Base-by-base conservation (phyloP, 2,329 filamentous ascomycete species). In the Cladosporium sp. region DNA sequence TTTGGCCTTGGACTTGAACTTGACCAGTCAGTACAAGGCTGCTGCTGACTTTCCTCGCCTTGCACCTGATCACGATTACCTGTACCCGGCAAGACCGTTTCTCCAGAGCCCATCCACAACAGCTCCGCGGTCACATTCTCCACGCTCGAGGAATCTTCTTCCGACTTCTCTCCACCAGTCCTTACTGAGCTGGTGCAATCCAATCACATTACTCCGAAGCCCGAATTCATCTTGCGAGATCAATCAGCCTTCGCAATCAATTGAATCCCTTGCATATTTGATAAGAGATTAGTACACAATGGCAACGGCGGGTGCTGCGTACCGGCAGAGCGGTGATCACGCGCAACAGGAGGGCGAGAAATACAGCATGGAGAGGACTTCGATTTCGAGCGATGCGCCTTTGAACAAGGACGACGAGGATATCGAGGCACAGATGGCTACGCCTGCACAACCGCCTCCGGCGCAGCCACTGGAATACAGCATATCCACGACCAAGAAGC, bases 401-500 rank as follows among this genome's bases (percentile, higher is more conserved):
- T 18, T 64, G 60, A 41, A 64, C 49, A 54, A 64, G 21, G 60
- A 64, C 34, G 49, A 57, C 15, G 60, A 64, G 15, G 60, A 64
- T 47, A 32, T 64, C 24, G 60, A 64, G 36, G 60, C 60, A 57
- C 60, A 64, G 15, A 55, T 52, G 49, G 60, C 26, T 8, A 30
- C 49, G 47, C 60, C 49, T 32, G 60, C 60, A 21, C 60, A 64
- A 44, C 60, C 28, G 24, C 51, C 51, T 64, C 34, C 60, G 14
- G 60, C 49, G 32, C 58, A 64, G 28, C 71, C 71, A 41, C 55
- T 69, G 32, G 71, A 73, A 44, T 71, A 73, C 65, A 71, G 61
- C 32, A 67, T 68, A 21, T 72, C 71, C n/a, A 71, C 70, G 12
- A 66, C 65, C 63, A 70, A 67, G 61, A 73, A 73, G 63, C 63